phyloP scores from a whole-genome alignment of 164 flowering plant genomes.

The Nelumbo lutea region DNA sequence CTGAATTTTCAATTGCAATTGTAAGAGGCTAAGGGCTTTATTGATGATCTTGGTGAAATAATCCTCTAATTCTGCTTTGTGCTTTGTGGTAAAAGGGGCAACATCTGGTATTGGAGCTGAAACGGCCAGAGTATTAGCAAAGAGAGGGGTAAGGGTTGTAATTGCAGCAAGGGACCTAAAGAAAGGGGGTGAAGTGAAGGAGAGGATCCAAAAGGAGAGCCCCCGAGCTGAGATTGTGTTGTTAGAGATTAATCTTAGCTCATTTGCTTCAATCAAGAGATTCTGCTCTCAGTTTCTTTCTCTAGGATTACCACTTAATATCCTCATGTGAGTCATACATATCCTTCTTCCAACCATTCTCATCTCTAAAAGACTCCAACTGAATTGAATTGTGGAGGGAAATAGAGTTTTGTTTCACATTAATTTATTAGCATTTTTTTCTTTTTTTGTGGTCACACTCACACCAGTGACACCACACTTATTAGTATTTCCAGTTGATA shows the following conservation, averaged over 20 bases:
- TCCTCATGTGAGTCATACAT: constrained; percentile 63
- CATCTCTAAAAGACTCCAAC: no score
- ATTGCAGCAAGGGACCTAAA: constrained; percentile 79
- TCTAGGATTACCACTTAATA: constrained; percentile 75
- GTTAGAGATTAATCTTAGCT: constrained; percentile 81
- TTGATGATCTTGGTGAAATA: not conserved
- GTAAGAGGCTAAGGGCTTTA: no score
- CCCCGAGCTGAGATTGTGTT: constrained; percentile 65
- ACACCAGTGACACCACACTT: not conserved
- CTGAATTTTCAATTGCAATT: no score
- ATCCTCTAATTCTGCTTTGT: constrained; percentile 1
- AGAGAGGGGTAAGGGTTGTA: constrained; percentile 78
- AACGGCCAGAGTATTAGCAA: constrained; percentile 87
- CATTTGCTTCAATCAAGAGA: constrained; percentile 70
- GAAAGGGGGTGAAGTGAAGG: constrained; percentile 57
- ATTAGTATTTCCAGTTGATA: not conserved
- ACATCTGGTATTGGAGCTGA: constrained; percentile 96
- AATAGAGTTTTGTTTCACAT: not conserved
- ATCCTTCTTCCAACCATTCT: not conserved
- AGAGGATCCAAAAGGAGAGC: constrained; percentile 48
- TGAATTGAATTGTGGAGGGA: not conserved
- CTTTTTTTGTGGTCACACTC: not conserved
- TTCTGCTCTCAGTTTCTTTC: constrained; percentile 68
- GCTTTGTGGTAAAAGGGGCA: constrained; percentile 42
- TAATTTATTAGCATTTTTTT: not conserved